Evolutionary conservation across 768 basidiomycete genomes (phyloP), one percentile per base, ranked within the genome.

Genomic region (Mycena amicta): DNA sequence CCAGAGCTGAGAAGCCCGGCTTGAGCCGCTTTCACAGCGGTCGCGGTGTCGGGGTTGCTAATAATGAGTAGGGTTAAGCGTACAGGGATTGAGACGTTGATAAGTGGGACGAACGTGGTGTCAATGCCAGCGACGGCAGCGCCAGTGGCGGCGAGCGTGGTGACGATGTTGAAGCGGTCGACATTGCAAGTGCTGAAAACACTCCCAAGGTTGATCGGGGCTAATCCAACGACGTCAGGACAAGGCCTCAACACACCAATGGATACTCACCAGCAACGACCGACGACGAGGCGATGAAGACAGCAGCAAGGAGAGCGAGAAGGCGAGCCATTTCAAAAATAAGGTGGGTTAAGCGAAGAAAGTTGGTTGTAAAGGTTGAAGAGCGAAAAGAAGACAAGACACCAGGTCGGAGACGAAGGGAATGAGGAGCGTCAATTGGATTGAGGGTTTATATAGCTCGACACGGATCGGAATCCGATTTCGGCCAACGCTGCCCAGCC

Each of bases 91-190:
- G 5, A 18, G n/a, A n/a, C 3, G 26, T 16, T 16, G 25, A 4
- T 37, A 11, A 52, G 20, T 20, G 5, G 4, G 27, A 62, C 64
- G 39, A 27, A 65, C 64, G 53, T 57, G 37, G 53, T 59, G 50
- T 61, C 50, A 28, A 73, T 60, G 25, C 62, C 65, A 37, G 60
- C 53, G 20, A 70, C 65, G 15, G 68, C 68, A 25, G 39, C 31
- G 26, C 62, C 66, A 23, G 70, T 66, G 26, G 52, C 49, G 1
- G 64, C 66, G 27, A 71, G 70, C 26, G 59, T 58, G 20, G 56
- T 53, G 29, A 71, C 67, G 26, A 66, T 70, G 30, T 68, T 64
- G 26, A 66, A 51, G 25, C 69, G 69, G 39, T 68, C 66, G 20
- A 66, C 55, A 47, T 68, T 70, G 57, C 72, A 71, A 15, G 50